A percentile compares a stretch with the other conserved stretches of the same genome.
Evolutionary conservation across 73 alveolate genomes (phyloP).

Genomic region (Tetrahymena thermophila): DNA sequence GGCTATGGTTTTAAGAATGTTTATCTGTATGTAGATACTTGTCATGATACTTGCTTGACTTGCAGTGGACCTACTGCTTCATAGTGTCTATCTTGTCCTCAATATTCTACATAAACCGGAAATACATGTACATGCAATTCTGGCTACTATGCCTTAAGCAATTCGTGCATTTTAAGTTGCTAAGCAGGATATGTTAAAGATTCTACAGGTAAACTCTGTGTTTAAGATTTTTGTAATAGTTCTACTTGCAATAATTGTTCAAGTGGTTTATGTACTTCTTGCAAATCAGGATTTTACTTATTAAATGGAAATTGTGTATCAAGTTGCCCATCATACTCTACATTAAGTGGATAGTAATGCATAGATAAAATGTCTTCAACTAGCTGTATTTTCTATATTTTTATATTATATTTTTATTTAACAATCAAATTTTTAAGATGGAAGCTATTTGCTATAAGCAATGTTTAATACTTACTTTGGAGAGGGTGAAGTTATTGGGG

Average conservation of each 20-base stretch:
- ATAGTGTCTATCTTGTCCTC: not conserved
- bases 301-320: not conserved
- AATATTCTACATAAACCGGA: not conserved
- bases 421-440: not conserved
- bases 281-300: not conserved
- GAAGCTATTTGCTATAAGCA: not conserved
- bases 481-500: not conserved
- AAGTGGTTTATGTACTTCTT: not conserved
- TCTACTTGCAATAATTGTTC: not conserved
- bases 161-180: not conserved
- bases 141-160: not conserved
- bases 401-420: not conserved
- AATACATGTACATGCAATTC: not conserved
- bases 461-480: not conserved
- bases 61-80: not conserved
- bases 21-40: not conserved
- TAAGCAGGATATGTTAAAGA: not conserved
- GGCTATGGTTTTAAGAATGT: not conserved
- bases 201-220: not conserved
- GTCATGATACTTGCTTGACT: not conserved
- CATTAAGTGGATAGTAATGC: not conserved
- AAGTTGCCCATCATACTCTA: not conserved
- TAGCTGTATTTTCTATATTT: not conserved
- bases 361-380: not conserved
- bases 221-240: not conserved